Conservation (phyloP, 2,329 filamentous ascomycete genomes). For the Neofusicoccum ribis region DNA sequence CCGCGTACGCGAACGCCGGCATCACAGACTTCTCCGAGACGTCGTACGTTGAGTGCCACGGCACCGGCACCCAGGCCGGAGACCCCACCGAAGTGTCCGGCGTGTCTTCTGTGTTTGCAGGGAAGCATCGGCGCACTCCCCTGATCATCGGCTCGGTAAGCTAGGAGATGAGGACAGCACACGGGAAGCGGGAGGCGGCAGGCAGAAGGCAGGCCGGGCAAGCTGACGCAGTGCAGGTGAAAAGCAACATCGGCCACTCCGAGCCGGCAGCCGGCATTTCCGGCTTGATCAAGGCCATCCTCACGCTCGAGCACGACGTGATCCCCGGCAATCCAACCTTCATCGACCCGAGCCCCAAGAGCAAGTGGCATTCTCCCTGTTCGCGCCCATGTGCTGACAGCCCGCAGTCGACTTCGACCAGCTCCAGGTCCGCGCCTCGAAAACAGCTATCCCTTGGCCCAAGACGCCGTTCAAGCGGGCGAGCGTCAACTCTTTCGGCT, state of each 20-base stretch:
- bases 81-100: constrained; percentile 30
- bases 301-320: constrained; percentile 36
- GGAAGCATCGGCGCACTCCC: no score
- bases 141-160: no score
- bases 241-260: constrained; percentile 42
- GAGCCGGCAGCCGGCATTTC: constrained; percentile 37
- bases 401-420: neutral
- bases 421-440: neutral
- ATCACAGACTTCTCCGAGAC: no score
- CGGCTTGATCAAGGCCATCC: constrained; percentile 34
- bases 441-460: neutral
- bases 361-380: no score
- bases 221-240: constrained; percentile 19
- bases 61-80: constrained; percentile 61
- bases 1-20: constrained; percentile 35
- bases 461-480: neutral
- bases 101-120: constrained; percentile 7
- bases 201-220: no score
- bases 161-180: no score
- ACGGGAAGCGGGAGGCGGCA: no score
- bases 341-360: neutral
- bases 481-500: constrained; percentile 23
- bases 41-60: constrained; percentile 39
- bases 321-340: constrained; percentile 33
- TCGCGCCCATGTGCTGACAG: no score